phyloP scores from a whole-genome alignment of 495 filamentous ascomycete species.

The Daldinia concentrica region DNA sequence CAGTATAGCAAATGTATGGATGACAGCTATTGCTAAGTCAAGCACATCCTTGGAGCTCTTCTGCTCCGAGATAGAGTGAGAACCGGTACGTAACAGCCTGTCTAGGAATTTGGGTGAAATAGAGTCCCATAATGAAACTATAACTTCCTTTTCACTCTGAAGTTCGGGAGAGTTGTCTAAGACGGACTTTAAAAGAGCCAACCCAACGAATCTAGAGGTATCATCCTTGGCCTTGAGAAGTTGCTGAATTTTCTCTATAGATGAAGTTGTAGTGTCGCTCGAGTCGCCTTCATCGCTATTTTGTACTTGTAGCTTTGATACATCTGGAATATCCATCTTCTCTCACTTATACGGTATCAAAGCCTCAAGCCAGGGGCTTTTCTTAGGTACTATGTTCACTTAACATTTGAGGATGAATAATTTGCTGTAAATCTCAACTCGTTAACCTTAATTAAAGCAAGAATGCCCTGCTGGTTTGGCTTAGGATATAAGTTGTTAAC shows the following conservation, averaged over 20 bases:
- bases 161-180: slow-evolving; percentile 64
- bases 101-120: slow-evolving; percentile 68
- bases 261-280: slow-evolving; percentile 15
- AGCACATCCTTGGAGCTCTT: slow-evolving; percentile 65
- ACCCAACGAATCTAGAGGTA: slow-evolving; percentile 70
- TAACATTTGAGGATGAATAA: background rate
- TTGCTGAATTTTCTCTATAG: slow-evolving; percentile 53
- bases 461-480: too few relatives aligned
- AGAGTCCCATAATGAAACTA: slow-evolving; percentile 60
- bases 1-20: slow-evolving; percentile 66
- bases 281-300: slow-evolving; percentile 2
- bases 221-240: slow-evolving; percentile 67
- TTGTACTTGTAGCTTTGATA: slow-evolving; percentile 21
- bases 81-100: slow-evolving; percentile 63
- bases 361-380: slow-evolving; percentile 7
- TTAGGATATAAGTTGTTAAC: too few relatives aligned
- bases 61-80: slow-evolving; percentile 37
- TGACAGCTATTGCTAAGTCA: slow-evolving; percentile 66
- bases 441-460: background rate
- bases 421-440: background rate
- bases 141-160: slow-evolving; percentile 48
- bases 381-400: background rate
- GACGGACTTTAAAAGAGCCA: slow-evolving; percentile 68
- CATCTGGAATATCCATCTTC: slow-evolving; percentile 38
- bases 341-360: slow-evolving; percentile 17